A percentile compares a stretch with the other conserved stretches of the same genome.
These are phyloP conservation scores for Chrysoporthe puriensis DNA, from an alignment of 2,329 filamentous ascomycete genomes.

Conservation along the genomic window DNA sequence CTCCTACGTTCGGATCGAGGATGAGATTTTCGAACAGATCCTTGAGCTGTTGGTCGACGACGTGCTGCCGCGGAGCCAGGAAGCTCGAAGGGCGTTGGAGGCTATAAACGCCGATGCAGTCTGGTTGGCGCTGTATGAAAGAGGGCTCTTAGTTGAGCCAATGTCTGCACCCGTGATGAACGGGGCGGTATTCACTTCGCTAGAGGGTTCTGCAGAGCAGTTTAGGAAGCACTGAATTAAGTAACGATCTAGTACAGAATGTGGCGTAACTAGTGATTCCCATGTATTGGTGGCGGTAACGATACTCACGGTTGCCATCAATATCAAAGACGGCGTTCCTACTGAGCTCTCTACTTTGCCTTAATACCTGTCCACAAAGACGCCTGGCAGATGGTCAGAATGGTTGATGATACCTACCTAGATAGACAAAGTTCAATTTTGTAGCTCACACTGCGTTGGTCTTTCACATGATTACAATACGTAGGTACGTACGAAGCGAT, in stretches of 20 bases:
- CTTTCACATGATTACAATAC: too few relatives aligned
- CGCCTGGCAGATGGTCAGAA: too few relatives aligned
- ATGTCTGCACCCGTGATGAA: conserved; percentile 46
- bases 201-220: conserved; percentile 23
- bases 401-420: too few relatives aligned
- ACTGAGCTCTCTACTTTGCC: too few relatives aligned
- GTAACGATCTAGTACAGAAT: not conserved
- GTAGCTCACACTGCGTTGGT: too few relatives aligned
- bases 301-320: too few relatives aligned
- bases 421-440: too few relatives aligned
- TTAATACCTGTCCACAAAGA: too few relatives aligned
- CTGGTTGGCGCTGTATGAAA: conserved; percentile 66
- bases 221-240: not conserved
- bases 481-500: too few relatives aligned
- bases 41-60: conserved; percentile 63
- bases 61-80: conserved; percentile 47
- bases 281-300: too few relatives aligned
- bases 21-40: conserved; percentile 73
- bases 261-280: not conserved
- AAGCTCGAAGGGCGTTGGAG: conserved; percentile 63
- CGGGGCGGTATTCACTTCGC: conserved; percentile 43
- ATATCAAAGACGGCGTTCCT: too few relatives aligned
- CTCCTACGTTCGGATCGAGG: conserved; percentile 64
- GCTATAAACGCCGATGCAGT: conserved; percentile 73
- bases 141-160: conserved; percentile 42